These are phyloP conservation scores for Ceratobasidium sp. DNA, from an alignment of 1,284 basidiomycete species.

Conservation along the genomic window DNA sequence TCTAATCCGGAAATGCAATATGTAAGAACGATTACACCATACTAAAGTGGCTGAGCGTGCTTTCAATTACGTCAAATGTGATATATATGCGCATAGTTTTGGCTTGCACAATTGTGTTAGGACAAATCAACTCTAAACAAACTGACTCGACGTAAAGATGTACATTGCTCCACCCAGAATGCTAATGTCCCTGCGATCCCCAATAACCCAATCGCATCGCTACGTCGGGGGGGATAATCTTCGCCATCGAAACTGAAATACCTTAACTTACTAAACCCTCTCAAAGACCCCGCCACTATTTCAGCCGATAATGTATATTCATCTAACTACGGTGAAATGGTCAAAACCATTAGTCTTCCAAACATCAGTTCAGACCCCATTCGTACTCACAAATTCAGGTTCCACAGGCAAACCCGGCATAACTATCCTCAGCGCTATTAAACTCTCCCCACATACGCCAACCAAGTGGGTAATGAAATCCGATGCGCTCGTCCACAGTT, in stretches of 20 bases:
- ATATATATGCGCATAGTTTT: no score
- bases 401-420: constrained; percentile 7
- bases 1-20: no score
- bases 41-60: no score
- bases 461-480: constrained; percentile 3
- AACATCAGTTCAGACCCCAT: neutral
- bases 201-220: neutral
- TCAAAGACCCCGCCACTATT: neutral
- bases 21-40: no score
- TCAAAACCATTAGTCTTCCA: neutral
- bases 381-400: neutral
- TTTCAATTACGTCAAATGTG: no score
- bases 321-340: no score
- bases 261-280: neutral
- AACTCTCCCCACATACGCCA: neutral
- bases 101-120: no score
- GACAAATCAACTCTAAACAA: constrained; percentile 22
- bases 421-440: neutral
- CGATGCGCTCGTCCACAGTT: constrained; percentile 9
- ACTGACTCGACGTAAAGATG: neutral
- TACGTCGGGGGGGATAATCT: constrained; percentile 13
- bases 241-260: neutral
- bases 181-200: constrained; percentile 7
- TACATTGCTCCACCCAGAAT: neutral
- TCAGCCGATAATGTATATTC: neutral